These are phyloP conservation scores for Backusella morwellensis DNA, from an alignment of 192 early-diverging fungal genomes.

Conservation along the genomic window DNA sequence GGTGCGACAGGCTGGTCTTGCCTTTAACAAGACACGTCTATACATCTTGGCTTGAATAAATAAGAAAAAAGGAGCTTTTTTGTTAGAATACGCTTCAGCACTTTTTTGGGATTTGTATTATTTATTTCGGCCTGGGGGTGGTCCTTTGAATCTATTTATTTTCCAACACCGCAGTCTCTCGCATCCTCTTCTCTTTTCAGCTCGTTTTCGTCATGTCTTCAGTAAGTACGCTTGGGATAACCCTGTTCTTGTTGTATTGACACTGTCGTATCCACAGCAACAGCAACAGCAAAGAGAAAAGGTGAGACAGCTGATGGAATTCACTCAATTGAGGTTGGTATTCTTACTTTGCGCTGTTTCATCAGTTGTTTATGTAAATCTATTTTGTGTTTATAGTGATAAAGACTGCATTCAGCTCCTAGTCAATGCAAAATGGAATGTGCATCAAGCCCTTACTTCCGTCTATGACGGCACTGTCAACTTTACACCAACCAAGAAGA, in stretches of 20 bases:
- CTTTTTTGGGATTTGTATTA: background rate
- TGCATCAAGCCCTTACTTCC: conserved; percentile 62
- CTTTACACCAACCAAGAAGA: background rate
- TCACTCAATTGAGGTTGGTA: conserved; percentile 11
- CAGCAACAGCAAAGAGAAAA: conserved; percentile 2
- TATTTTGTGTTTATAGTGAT: conserved; percentile 45
- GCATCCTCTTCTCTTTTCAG: background rate
- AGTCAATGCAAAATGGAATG: conserved; percentile 61
- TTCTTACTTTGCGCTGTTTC: background rate
- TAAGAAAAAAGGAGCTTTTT: background rate
- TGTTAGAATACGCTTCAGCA: background rate
- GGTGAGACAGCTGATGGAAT: background rate
- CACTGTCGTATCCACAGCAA: background rate
- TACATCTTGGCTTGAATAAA: conserved; percentile 1
- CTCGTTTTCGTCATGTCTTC: background rate
- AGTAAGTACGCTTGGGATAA: background rate
- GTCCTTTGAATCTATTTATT: background rate
- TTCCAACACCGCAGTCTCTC: background rate
- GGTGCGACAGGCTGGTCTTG: background rate
- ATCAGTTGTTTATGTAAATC: background rate
- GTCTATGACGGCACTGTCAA: conserved; percentile 46
- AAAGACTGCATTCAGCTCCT: conserved; percentile 50
- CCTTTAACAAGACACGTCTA: background rate
- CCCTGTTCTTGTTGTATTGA: background rate
- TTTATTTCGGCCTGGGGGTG: background rate